Evolutionary conservation across 2,329 filamentous ascomycete genomes (phyloP), one percentile per base, ranked within the genome.

Genomic region (Colletotrichum sp.): DNA sequence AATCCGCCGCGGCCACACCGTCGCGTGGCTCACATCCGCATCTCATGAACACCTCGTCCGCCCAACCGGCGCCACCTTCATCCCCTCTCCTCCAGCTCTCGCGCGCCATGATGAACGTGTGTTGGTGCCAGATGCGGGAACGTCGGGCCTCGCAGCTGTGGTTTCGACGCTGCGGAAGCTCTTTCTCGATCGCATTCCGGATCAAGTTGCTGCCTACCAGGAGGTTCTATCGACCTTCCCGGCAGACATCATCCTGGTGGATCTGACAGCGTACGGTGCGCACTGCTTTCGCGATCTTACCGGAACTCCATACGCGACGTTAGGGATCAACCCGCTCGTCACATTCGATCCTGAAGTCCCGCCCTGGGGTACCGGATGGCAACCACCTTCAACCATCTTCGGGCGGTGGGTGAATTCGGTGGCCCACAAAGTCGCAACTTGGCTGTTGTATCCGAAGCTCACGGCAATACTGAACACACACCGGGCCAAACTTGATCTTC

Each of bases 281-380:
- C 59, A 71, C 34, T 65, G 67, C 26, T 39, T 74, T 24, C 72
- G 72, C 12, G 72, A 74, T 2, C 43, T 71, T 12, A 59, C 34
- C 0, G 67, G 72, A 12, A 24, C 57, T 0, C 72, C 72, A 10
- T 74, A 74, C 59, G 72, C 72, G 3, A 74, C 72, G 4, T 13
- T 74, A 6, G 72, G 72, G 3, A 74, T 74, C n/a, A 74, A 74
- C 5, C 72, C 67, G n/a, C 72, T 74, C 13, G 67, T 74, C 18
- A 74, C 59, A 3, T 30, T 74, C n/a, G 72, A 74, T 5, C 66
- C 67, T 3, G 72, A 74, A 34, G 30, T 71, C 21, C 72, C 72
- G 32, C 72, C 72, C 1, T 74, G 72, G 72, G 72, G 72, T 7
- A 74, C 67, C 0, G 67, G 72, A 0, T 74, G 72, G 72, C 15